Base-by-base conservation (phyloP, 208 protist genomes). In the Wallacemonas collosoma region DNA sequence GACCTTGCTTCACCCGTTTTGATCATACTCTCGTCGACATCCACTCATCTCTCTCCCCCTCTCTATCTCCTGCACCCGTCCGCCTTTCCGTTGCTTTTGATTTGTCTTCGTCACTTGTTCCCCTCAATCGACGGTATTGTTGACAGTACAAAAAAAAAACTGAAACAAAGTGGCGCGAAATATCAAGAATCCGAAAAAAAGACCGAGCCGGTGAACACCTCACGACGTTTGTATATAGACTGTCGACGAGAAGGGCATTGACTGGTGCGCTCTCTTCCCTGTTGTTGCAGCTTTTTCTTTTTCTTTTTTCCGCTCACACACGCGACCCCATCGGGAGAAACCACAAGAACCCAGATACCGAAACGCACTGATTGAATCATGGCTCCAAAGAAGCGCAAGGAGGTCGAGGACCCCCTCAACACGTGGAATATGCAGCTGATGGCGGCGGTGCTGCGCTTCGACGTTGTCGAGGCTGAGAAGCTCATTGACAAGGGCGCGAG, bases 361-460 rank as follows among this genome's bases (percentile, higher is more conserved):
- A 26, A 26, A 26, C 26, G 26, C 26, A 0, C 26, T 26, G 26
- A 26, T 26, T 26, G 26, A 68, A 7, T 63, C 43, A 84, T 85
- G 80, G 51, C 80, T 41, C 72, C 76, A 7, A 88, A 82, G 56
- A 71, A 66, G 63, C 73, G 76, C 9, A 75, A 73, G 67, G 64
- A 80, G 55, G 71, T 86, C 26, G 91, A 96, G 54, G 91, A 94
- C 71, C 86, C 88, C 2, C 79, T 85, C 48, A 88, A 96, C 82
- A 93, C 91, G 68, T 96, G 88, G 88, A 93, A 92, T 55, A 62
- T 82, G 56, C 86, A 94, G 66, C 75, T 96, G 8, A 90, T 93
- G 81, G 78, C 81, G 11, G 85, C 91, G n/a, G 82, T 69, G 14
- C 72, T 93, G 40, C 74, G 71, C n/a, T 69, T 77, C 44, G 81